phyloP scores from a whole-genome alignment of 805 yeast genomes.

The Hanseniaspora guilliermondii region DNA sequence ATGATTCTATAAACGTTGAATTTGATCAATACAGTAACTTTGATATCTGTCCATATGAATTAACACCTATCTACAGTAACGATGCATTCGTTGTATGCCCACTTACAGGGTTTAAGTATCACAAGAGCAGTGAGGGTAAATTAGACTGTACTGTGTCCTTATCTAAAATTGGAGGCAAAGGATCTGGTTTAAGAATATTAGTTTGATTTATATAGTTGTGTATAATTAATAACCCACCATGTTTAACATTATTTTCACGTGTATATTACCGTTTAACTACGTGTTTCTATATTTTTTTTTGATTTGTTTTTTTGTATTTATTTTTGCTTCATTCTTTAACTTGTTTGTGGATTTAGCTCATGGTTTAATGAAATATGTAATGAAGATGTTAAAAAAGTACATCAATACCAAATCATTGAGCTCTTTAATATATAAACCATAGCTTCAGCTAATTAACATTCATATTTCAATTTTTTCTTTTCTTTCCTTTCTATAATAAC shows the following conservation, averaged over 20 bases:
- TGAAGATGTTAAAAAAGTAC: too few relatives aligned
- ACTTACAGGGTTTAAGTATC: conserved; percentile 80
- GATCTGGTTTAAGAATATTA: conserved; percentile 66
- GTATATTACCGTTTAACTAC: background rate
- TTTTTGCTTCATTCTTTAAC: background rate
- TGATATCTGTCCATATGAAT: conserved; percentile 75
- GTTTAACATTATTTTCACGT: background rate
- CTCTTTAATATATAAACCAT: too few relatives aligned
- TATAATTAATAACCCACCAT: background rate
- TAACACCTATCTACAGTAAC: conserved; percentile 79
- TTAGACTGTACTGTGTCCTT: conserved; percentile 63
- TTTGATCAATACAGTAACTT: conserved; percentile 88
- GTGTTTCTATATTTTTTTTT: background rate
- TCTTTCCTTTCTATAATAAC: background rate
- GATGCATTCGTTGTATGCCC: conserved; percentile 60
- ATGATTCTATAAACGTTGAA: conserved; percentile 80
- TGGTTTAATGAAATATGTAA: background rate
- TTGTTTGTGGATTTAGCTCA: background rate
- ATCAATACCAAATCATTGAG: too few relatives aligned
- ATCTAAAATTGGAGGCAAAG: conserved; percentile 78
- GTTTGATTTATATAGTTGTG: background rate
- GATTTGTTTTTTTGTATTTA: background rate
- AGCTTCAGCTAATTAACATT: too few relatives aligned
- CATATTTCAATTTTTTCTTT: background rate
- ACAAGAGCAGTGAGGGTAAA: conserved; percentile 62